A percentile compares a stretch with the other conserved stretches of the same genome.
phyloP scores from a whole-genome alignment of 805 yeast species.

The Kuraishia piskuri region DNA sequence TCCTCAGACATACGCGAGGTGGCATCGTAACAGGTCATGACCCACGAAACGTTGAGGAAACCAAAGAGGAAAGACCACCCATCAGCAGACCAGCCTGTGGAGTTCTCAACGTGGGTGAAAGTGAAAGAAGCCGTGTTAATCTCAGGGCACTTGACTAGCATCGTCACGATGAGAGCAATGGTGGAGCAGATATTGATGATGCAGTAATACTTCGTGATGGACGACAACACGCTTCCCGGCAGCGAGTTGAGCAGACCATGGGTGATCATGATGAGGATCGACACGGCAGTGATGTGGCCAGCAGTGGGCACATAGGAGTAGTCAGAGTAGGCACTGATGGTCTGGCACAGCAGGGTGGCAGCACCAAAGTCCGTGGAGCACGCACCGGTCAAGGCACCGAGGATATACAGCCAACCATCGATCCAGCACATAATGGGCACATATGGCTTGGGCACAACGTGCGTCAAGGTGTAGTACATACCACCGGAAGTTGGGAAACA shows the following conservation, averaged over 20 bases:
- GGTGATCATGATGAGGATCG: slow-evolving; percentile 38
- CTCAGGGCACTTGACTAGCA: slow-evolving; percentile 43
- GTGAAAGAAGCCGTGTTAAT: slow-evolving; percentile 36
- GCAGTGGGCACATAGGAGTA: slow-evolving; percentile 30
- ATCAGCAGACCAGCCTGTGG: slow-evolving; percentile 39
- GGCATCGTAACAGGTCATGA: slow-evolving; percentile 50
- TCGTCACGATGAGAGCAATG: slow-evolving; percentile 41
- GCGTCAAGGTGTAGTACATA: slow-evolving; percentile 36
- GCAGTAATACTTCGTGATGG: slow-evolving; percentile 42
- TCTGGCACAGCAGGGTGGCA: slow-evolving; percentile 36
- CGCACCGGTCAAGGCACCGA: slow-evolving; percentile 41
- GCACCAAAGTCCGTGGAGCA: slow-evolving; percentile 47
- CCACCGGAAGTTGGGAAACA: slow-evolving; percentile 49
- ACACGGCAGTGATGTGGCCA: slow-evolving; percentile 39
- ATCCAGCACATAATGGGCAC: slow-evolving; percentile 47
- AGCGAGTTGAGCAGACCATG: slow-evolving; percentile 44
- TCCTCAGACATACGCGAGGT: slow-evolving; percentile 50
- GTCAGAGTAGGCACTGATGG: slow-evolving; percentile 29
- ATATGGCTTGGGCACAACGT: slow-evolving; percentile 37
- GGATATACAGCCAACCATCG: slow-evolving; percentile 43
- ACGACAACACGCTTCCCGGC: slow-evolving; percentile 40
- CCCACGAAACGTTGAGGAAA: slow-evolving; percentile 53
- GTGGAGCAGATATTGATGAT: slow-evolving; percentile 39
- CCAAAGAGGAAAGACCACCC: slow-evolving; percentile 53
- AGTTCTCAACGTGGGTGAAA: slow-evolving; percentile 36